Evolutionary conservation across 148 eudicot species (phyloP).

Genomic region (Chenopodium berlandieri): DNA sequence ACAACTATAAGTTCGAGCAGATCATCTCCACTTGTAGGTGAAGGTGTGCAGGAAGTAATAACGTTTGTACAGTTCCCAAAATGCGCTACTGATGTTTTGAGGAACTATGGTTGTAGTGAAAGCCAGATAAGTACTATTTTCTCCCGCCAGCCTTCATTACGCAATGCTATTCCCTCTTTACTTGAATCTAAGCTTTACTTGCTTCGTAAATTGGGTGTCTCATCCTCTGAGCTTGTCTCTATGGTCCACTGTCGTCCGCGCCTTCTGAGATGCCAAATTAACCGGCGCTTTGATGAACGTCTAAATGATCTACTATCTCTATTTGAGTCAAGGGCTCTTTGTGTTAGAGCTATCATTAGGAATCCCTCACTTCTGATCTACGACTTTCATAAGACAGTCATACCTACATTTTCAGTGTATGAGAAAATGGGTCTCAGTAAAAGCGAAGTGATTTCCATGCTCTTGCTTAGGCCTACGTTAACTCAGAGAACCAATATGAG

Average conservation of each 20-base stretch:
- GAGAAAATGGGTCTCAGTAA: conserved; percentile 50
- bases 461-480: conserved; percentile 57
- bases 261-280: conserved; percentile 40
- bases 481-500: conserved; percentile 45
- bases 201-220: conserved; percentile 47
- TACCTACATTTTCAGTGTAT: conserved; percentile 47
- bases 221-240: conserved; percentile 41
- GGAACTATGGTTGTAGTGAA: conserved; percentile 67
- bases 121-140: conserved; percentile 44
- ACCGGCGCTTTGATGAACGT: conserved; percentile 40
- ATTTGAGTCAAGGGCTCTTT: conserved; percentile 55
- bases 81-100: conserved; percentile 42
- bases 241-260: conserved; percentile 63
- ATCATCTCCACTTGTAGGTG: conserved; percentile 1
- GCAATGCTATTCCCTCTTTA: conserved; percentile 17
- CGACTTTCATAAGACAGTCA: conserved; percentile 43
- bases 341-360: conserved; percentile 51
- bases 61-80: conserved; percentile 13
- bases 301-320: conserved; percentile 38
- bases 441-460: conserved; percentile 48
- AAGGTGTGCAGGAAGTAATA: neutral
- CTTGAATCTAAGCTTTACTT: conserved; percentile 56
- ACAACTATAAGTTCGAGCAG: neutral
- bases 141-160: conserved; percentile 46
- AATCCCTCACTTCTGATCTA: conserved; percentile 76